A percentile compares a stretch with the other conserved stretches of the same genome.
phyloP scores from a whole-genome alignment of 2,329 filamentous ascomycete genomes.

The Polytolypa hystricis region DNA sequence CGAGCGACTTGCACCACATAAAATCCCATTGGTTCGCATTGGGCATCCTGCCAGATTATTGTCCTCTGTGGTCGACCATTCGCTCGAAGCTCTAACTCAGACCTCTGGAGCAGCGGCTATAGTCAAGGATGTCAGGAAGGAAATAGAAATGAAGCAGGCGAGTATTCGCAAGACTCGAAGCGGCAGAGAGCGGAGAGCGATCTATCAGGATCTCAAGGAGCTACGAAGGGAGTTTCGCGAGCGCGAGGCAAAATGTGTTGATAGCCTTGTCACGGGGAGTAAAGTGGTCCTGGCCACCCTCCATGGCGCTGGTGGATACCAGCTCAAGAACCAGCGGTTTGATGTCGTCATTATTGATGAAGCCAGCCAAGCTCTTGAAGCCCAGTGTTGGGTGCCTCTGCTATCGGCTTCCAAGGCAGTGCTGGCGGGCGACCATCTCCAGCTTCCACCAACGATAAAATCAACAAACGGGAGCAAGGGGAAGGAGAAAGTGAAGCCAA shows the following conservation, averaged over 20 bases:
- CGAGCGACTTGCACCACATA: conserved; percentile 74
- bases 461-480: conserved; percentile 40
- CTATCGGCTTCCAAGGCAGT: conserved; percentile 71
- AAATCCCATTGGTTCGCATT: conserved; percentile 75
- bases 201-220: conserved; percentile 77
- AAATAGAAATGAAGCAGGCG: conserved; percentile 87
- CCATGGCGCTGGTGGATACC: conserved; percentile 79
- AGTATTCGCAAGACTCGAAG: conserved; percentile 78
- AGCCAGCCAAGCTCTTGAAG: conserved; percentile 88
- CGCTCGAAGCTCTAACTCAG: conserved; percentile 78
- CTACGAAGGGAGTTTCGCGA: conserved; percentile 80
- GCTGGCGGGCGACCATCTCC: conserved; percentile 86
- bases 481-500: conserved; percentile 37
- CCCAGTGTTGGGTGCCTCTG: conserved; percentile 92
- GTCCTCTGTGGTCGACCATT: conserved; percentile 78
- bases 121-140: conserved; percentile 76
- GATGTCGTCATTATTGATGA: conserved; percentile 95
- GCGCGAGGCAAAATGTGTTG: conserved; percentile 71
- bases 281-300: conserved; percentile 86
- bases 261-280: conserved; percentile 60
- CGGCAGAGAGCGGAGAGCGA: conserved; percentile 64
- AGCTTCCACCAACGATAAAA: conserved; percentile 91
- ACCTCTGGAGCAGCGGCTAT: conserved; percentile 84
- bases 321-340: conserved; percentile 68
- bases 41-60: conserved; percentile 87